Conservation (phyloP, 73 alveolate genomes). For the Durusdinium trenchii region DNA sequence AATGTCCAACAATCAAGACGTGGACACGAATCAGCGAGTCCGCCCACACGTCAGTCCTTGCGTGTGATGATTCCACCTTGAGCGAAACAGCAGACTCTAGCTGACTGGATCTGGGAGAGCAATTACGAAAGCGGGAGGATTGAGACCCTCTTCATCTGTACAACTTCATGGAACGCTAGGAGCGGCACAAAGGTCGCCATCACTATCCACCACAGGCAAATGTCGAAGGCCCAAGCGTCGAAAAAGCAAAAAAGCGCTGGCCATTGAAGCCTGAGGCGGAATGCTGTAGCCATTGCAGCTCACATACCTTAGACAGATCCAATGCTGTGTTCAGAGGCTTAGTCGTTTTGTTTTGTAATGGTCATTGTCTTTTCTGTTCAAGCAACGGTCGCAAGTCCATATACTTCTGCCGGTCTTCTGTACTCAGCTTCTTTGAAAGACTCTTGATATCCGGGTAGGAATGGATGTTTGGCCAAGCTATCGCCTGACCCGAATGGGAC, state of each 20-base stretch:
- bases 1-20: background rate
- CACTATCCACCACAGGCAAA: conserved; percentile 53
- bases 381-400: conserved; percentile 83
- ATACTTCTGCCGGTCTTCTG: conserved; percentile 19
- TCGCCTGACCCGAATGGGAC: conserved; percentile 16
- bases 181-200: conserved; percentile 59
- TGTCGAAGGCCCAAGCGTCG: conserved; percentile 77
- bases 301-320: conserved; percentile 38
- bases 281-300: conserved; percentile 76
- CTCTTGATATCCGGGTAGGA: conserved; percentile 40
- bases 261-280: conserved; percentile 78
- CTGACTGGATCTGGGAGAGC: background rate
- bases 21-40: background rate
- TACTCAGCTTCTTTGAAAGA: conserved; percentile 13
- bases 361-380: too few relatives aligned
- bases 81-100: background rate
- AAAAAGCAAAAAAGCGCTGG: conserved; percentile 81
- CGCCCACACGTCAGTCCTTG: conserved; percentile 36
- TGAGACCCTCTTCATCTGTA: background rate
- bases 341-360: too few relatives aligned
- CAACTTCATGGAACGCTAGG: background rate
- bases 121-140: background rate
- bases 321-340: background rate
- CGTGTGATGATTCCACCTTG: conserved; percentile 58
- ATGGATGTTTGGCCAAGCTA: conserved; percentile 91